Evolutionary conservation across 768 basidiomycete species (phyloP).

Genomic region (Lactarius sanguifluus): DNA sequence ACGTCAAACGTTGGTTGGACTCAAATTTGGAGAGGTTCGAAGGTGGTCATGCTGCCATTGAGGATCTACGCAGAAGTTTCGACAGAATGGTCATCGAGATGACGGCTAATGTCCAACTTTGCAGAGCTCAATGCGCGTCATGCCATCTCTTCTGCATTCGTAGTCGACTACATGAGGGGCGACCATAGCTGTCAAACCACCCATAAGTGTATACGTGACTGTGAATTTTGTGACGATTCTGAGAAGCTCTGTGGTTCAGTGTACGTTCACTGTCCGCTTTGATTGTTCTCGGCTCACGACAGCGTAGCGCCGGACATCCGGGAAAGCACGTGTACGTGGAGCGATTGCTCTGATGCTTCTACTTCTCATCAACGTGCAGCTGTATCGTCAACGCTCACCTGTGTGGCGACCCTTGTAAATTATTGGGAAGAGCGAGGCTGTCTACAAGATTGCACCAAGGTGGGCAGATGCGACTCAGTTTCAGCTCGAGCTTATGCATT

Average conservation of each 20-base stretch:
- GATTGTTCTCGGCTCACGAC: neutral
- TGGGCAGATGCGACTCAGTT: conserved; percentile 27
- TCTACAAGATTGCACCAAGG: conserved; percentile 52
- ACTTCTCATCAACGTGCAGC: conserved; percentile 35
- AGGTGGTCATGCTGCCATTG: conserved; percentile 44
- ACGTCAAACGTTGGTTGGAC: conserved; percentile 53
- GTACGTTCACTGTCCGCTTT: conserved; percentile 39
- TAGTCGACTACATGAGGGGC: conserved; percentile 44
- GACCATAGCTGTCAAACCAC: conserved; percentile 51
- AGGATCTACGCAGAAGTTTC: conserved; percentile 46
- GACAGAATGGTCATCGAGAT: conserved; percentile 48
- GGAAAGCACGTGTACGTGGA: conserved; percentile 52
- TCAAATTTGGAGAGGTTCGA: conserved; percentile 51
- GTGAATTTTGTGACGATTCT: conserved; percentile 44
- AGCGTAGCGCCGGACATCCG: conserved; percentile 53
- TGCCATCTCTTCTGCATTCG: conserved; percentile 54
- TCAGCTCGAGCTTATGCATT: neutral
- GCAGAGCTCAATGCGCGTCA: conserved; percentile 45
- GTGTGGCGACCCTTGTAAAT: conserved; percentile 52
- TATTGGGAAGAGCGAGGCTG: conserved; percentile 52
- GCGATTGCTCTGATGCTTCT: no score
- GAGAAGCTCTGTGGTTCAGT: conserved; percentile 44
- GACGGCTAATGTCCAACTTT: conserved; percentile 48
- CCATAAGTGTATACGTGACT: conserved; percentile 47
- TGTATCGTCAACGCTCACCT: conserved; percentile 52